Percentiles rank a stretch among this genome's conserved stretches.
phyloP scores from a whole-genome alignment of 495 filamentous ascomycete genomes.

The Penicillium tannophilum region DNA sequence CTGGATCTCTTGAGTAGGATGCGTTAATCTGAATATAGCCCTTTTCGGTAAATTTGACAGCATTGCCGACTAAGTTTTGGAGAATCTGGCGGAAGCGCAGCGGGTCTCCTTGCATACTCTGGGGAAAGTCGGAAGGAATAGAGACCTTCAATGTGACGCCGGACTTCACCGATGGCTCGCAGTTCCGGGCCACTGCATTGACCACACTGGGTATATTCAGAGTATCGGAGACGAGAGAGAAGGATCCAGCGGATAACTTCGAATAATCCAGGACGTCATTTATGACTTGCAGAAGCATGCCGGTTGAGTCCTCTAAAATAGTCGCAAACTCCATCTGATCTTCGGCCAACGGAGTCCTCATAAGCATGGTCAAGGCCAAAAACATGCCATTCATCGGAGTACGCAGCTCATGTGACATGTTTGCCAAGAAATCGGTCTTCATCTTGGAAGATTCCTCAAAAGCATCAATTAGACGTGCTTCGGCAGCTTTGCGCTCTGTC shows the following conservation, averaged over 20 bases:
- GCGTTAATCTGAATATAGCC: conserved; percentile 63
- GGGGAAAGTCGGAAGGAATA: conserved; percentile 48
- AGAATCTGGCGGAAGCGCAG: conserved; percentile 79
- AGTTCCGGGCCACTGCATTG: conserved; percentile 55
- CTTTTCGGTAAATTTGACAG: conserved; percentile 81
- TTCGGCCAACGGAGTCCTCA: conserved; percentile 63
- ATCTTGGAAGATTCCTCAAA: conserved; percentile 67
- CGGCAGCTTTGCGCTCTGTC: conserved; percentile 61
- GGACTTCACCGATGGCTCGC: conserved; percentile 57
- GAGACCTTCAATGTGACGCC: conserved; percentile 55
- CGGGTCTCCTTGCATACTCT: conserved; percentile 64
- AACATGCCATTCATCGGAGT: conserved; percentile 80
- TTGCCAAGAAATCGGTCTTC: conserved; percentile 70
- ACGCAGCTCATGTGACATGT: conserved; percentile 90
- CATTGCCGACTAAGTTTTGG: conserved; percentile 85
- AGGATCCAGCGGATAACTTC: conserved; percentile 84
- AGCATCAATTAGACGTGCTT: conserved; percentile 58
- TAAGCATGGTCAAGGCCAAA: conserved; percentile 69
- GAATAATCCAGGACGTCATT: conserved; percentile 90
- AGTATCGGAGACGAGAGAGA: conserved; percentile 73
- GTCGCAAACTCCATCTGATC: conserved; percentile 76
- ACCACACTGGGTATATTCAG: conserved; percentile 62
- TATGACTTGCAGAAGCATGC: conserved; percentile 81
- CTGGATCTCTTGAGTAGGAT: conserved; percentile 51
- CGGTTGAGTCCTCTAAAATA: conserved; percentile 79